Conservation (phyloP, 1,139 yeast species). For the Saccharomyces hybrid region DNA sequence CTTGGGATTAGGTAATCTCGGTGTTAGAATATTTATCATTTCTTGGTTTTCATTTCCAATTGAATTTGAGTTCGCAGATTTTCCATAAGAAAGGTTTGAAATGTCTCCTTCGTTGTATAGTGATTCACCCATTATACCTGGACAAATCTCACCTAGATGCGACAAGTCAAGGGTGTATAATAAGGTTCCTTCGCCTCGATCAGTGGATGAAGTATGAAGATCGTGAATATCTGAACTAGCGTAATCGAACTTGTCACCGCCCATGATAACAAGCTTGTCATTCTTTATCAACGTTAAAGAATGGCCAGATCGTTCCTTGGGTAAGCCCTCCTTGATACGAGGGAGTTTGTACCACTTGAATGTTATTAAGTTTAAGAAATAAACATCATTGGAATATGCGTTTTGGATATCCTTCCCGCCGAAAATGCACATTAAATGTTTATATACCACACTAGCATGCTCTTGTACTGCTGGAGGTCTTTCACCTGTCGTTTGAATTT, state of each 20-base stretch:
- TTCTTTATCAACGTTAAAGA: conserved; percentile 59
- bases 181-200: conserved; percentile 1
- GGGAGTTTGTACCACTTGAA: conserved; percentile 61
- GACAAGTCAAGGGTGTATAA: conserved; percentile 2
- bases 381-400: conserved; percentile 54
- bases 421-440: conserved; percentile 68
- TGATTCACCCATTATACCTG: background rate
- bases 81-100: background rate
- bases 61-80: background rate
- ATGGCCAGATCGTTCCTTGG: conserved; percentile 84
- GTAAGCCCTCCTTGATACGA: conserved; percentile 41
- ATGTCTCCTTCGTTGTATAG: background rate
- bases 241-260: conserved; percentile 28
- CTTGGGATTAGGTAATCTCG: background rate
- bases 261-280: conserved; percentile 71
- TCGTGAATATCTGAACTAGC: conserved; percentile 7
- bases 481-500: conserved; percentile 44
- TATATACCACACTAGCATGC: conserved; percentile 72
- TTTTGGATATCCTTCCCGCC: conserved; percentile 83
- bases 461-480: conserved; percentile 83
- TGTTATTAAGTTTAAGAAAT: conserved; percentile 62
- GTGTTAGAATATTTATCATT: background rate
- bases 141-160: conserved; percentile 2
- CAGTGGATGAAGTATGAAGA: background rate
- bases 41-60: background rate